A percentile compares a stretch with the other conserved stretches of the same genome.
Conservation (phyloP, 1,284 basidiomycete species). For the Gastroboletus turbinatus region DNA sequence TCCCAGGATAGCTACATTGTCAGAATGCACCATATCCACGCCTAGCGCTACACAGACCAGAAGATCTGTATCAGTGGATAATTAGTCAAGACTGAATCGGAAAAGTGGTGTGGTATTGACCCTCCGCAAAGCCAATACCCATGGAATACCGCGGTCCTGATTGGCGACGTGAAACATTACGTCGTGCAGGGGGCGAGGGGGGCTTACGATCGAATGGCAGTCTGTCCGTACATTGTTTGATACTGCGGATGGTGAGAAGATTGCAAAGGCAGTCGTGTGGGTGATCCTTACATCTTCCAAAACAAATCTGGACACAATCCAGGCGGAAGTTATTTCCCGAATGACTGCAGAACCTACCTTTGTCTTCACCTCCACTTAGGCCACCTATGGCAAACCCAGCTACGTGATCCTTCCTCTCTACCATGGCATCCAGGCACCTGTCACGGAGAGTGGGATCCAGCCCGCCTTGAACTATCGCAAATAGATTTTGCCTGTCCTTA, state of each 20-base stretch:
- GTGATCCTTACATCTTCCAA: conserved; percentile 69
- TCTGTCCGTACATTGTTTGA: conserved; percentile 75
- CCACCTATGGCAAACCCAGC: conserved; percentile 85
- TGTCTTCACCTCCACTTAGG: conserved; percentile 83
- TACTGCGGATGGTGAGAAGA: conserved; percentile 45
- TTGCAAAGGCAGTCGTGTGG: neutral
- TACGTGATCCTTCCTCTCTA: conserved; percentile 65
- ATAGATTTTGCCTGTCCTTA: conserved; percentile 69
- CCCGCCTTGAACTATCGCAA: conserved; percentile 87
- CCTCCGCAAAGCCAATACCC: conserved; percentile 89
- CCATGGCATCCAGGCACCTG: conserved; percentile 77
- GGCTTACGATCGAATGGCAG: conserved; percentile 70
- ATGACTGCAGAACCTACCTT: conserved; percentile 49
- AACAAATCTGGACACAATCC: conserved; percentile 57
- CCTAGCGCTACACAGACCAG: conserved; percentile 86
- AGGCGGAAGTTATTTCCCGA: conserved; percentile 5
- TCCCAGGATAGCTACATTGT: neutral
- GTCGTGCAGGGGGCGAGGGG: neutral
- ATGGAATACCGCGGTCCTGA: conserved; percentile 82
- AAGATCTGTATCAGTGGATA: conserved; percentile 53
- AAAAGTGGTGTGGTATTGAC: conserved; percentile 36
- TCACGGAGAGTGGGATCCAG: conserved; percentile 67
- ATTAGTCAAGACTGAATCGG: neutral
- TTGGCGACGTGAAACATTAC: conserved; percentile 10
- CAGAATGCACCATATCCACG: conserved; percentile 72